Percentiles rank a stretch among this genome's conserved stretches.
These are phyloP conservation scores for Alternaria longipes DNA, from an alignment of 2,329 filamentous ascomycete genomes.

Conservation along the genomic window DNA sequence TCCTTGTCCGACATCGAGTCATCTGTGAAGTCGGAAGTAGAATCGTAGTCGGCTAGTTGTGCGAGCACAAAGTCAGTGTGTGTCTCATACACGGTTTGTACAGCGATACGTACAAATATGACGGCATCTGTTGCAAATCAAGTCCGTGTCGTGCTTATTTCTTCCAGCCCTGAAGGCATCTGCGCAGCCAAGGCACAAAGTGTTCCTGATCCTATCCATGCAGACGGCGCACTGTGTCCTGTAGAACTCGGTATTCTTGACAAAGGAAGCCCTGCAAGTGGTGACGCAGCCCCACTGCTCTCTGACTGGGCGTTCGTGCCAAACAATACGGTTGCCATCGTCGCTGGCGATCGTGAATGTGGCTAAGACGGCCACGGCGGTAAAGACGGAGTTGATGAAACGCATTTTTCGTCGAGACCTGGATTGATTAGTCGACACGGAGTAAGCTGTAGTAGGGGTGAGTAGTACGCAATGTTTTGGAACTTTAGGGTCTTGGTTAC, in stretches of 20 bases:
- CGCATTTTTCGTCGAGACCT: background rate
- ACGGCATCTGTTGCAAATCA: background rate
- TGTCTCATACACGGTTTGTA: background rate
- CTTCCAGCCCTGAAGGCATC: background rate
- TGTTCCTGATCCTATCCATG: slow-evolving; percentile 2
- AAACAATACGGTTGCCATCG: background rate
- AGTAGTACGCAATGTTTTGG: background rate
- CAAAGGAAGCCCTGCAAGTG: background rate
- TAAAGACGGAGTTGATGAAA: background rate
- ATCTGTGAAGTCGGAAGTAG: background rate
- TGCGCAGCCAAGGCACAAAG: background rate
- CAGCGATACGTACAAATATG: background rate
- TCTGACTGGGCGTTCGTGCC: slow-evolving; percentile 5
- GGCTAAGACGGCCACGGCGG: background rate
- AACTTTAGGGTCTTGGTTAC: background rate
- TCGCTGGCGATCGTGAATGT: background rate
- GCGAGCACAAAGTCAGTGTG: background rate
- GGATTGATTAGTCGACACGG: background rate
- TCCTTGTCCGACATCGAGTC: background rate
- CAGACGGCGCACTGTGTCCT: slow-evolving; percentile 4
- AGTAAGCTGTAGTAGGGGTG: background rate
- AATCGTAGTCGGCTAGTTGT: background rate
- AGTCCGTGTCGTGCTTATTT: background rate
- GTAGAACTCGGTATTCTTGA: background rate
- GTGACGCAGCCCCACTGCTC: slow-evolving; percentile 1